phyloP scores from a whole-genome alignment of 2,329 filamentous ascomycete genomes.

The Penicillium capsulatum region DNA sequence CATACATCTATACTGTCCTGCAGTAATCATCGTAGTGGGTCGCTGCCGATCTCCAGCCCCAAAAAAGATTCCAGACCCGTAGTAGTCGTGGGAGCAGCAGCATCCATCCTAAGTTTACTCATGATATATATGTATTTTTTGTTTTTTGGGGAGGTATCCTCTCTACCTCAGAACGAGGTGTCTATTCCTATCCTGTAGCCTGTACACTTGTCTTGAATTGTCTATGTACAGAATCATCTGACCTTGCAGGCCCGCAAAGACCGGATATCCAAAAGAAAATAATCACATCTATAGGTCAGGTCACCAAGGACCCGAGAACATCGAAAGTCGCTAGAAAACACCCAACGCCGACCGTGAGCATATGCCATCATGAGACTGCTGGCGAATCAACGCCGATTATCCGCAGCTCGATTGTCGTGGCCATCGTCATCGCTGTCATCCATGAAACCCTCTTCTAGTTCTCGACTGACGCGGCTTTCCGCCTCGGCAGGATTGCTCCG shows the following conservation, averaged over 20 bases:
- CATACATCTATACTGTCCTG: too few relatives aligned
- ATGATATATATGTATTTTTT: too few relatives aligned
- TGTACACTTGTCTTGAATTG: too few relatives aligned
- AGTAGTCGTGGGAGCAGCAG: too few relatives aligned
- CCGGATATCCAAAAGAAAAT: background rate
- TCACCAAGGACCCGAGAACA: background rate
- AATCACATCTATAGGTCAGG: background rate
- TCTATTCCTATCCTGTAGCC: too few relatives aligned
- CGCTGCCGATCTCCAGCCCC: constrained; percentile 5
- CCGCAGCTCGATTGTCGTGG: constrained; percentile 30
- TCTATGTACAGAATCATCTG: too few relatives aligned
- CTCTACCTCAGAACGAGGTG: too few relatives aligned
- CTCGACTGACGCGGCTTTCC: constrained; percentile 64
- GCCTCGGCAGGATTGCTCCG: constrained; percentile 41
- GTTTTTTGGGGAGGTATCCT: background rate
- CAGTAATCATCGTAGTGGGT: constrained; percentile 10
- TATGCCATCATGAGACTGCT: constrained; percentile 3
- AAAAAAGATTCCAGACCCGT: too few relatives aligned
- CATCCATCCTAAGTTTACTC: too few relatives aligned
- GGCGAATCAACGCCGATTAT: constrained; percentile 13
- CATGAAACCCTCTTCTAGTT: constrained; percentile 71
- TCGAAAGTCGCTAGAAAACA: background rate
- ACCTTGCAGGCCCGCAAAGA: background rate
- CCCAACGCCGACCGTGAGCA: constrained; percentile 12
- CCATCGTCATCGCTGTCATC: constrained; percentile 69